Percentiles rank a stretch among this genome's conserved stretches.
phyloP scores from a whole-genome alignment of 495 filamentous ascomycete genomes.

The Annulohypoxylon bovei region DNA sequence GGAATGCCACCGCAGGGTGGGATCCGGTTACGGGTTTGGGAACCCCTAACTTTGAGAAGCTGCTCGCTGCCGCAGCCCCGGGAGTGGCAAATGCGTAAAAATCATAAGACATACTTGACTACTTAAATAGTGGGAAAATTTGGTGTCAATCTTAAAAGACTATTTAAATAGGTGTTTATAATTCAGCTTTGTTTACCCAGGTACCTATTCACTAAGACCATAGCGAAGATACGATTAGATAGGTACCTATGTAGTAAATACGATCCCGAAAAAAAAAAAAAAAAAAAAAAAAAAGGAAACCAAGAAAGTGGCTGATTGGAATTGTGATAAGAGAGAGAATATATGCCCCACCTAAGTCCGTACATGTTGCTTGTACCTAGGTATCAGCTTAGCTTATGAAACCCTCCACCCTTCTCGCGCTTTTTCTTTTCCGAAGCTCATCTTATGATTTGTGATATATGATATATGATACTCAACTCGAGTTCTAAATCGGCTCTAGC shows the following conservation, averaged over 20 bases:
- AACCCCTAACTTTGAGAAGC: slow-evolving; percentile 44
- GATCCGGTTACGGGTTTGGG: slow-evolving; percentile 54
- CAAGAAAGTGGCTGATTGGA: neutral
- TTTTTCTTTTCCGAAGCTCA: neutral
- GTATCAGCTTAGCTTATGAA: too few species aligned
- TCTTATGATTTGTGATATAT: neutral
- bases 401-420: neutral
- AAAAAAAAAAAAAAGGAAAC: neutral
- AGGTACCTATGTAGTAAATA: neutral
- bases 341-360: too few species aligned
- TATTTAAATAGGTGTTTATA: slow-evolving; percentile 3
- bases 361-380: too few species aligned
- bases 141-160: neutral
- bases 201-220: neutral
- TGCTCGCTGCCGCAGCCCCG: slow-evolving; percentile 46
- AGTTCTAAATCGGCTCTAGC: too few species aligned
- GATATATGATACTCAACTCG: neutral
- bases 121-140: neutral
- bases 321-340: too few species aligned
- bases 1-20: slow-evolving; percentile 52
- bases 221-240: neutral
- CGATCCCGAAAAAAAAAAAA: neutral
- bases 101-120: neutral
- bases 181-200: neutral
- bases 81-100: slow-evolving; percentile 46